These are phyloP conservation scores for Phaffia rhodozyma DNA, from an alignment of 1,284 basidiomycete species.

Conservation along the genomic window DNA sequence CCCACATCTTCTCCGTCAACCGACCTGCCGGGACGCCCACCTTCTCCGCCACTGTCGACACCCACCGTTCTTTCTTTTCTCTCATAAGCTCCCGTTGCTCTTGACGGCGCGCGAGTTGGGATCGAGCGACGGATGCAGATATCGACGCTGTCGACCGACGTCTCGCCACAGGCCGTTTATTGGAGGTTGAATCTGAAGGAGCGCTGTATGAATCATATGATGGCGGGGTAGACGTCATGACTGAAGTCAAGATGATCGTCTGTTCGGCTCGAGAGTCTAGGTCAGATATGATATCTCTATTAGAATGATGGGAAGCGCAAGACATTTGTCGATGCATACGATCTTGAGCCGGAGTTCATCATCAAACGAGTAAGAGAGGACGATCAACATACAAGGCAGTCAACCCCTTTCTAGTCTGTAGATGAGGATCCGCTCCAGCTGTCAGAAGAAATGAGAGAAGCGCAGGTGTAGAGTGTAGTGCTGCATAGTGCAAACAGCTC, in stretches of 20 bases:
- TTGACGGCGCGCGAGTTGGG: slow-evolving; percentile 20
- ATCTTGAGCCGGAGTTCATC: slow-evolving; percentile 47
- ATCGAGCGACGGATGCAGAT: slow-evolving; percentile 4
- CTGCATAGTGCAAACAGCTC: slow-evolving; percentile 92
- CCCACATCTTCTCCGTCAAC: slow-evolving; percentile 40
- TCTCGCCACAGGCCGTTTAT: background rate
- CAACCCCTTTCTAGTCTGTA: slow-evolving; percentile 58
- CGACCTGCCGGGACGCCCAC: slow-evolving; percentile 44
- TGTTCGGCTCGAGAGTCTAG: slow-evolving; percentile 8
- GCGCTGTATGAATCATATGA: background rate
- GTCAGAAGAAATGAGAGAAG: slow-evolving; percentile 84
- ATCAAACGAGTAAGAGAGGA: slow-evolving; percentile 43
- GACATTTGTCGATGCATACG: background rate
- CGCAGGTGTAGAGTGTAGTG: slow-evolving; percentile 74
- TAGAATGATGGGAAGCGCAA: slow-evolving; percentile 3
- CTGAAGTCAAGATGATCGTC: slow-evolving; percentile 6
- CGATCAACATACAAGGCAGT: slow-evolving; percentile 76
- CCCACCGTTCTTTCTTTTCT: slow-evolving; percentile 35
- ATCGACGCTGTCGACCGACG: background rate
- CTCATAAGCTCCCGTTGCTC: slow-evolving; percentile 54
- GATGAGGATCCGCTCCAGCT: slow-evolving; percentile 71
- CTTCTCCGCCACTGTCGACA: slow-evolving; percentile 1
- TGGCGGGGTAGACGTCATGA: slow-evolving; percentile 10
- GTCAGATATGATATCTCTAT: slow-evolving; percentile 9
- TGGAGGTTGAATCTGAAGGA: background rate